phyloP scores from a whole-genome alignment of 1,284 basidiomycete species.

The Ustilago trichophora region DNA sequence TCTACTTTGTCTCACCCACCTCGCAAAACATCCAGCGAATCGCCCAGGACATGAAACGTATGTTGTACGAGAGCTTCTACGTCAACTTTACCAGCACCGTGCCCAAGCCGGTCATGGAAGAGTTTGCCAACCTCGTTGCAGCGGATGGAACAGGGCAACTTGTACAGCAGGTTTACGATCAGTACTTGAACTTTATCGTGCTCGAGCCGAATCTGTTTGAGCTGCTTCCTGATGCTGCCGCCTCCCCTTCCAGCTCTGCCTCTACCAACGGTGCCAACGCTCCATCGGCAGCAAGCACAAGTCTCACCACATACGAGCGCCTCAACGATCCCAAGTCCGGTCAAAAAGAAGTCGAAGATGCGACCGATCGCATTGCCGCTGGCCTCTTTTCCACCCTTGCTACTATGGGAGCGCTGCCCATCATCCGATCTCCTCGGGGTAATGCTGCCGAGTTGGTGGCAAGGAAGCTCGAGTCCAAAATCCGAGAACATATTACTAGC shows the following conservation, averaged over 20 bases:
- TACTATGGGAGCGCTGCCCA: constrained; percentile 89
- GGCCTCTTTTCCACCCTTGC: constrained; percentile 93
- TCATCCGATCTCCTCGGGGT: constrained; percentile 91
- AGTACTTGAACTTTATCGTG: constrained; percentile 95
- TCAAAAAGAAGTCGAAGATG: constrained; percentile 89
- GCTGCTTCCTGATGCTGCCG: constrained; percentile 72
- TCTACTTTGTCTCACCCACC: constrained; percentile 96
- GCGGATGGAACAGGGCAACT: constrained; percentile 81
- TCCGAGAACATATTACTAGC: constrained; percentile 88
- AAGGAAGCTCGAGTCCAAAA: constrained; percentile 89
- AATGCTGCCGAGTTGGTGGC: constrained; percentile 99
- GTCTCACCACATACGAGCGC: constrained; percentile 75
- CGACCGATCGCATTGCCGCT: constrained; percentile 89
- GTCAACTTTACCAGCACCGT: constrained; percentile 94
- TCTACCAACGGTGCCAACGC: constrained; percentile 36
- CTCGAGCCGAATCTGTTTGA: constrained; percentile 96
- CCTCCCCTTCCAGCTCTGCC: constrained; percentile 51
- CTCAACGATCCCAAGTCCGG: constrained; percentile 91
- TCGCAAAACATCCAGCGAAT: constrained; percentile 80
- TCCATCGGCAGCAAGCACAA: constrained; percentile 21
- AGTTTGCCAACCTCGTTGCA: constrained; percentile 88
- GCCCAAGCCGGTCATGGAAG: constrained; percentile 86
- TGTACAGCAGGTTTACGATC: constrained; percentile 68
- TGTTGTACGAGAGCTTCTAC: constrained; percentile 90
- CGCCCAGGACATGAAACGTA: constrained; percentile 75